Percentiles rank a stretch among this genome's conserved stretches.
Evolutionary conservation across 345 rosid species (phyloP).

Genomic region (Gossypium mustelinum): DNA sequence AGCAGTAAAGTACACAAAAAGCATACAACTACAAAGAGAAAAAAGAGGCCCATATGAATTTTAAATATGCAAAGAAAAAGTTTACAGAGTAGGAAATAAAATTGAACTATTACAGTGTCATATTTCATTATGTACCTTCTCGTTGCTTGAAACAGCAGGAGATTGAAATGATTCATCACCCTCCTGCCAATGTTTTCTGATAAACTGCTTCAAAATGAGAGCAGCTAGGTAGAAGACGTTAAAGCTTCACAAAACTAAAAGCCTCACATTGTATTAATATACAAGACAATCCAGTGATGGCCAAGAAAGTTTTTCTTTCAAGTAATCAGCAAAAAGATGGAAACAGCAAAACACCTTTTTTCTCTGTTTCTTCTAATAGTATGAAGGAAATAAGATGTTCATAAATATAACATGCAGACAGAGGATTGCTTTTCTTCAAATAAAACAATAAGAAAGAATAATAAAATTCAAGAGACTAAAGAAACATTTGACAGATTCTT

Average conservation of each 20-base stretch:
- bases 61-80: neutral
- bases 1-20: neutral
- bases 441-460: neutral
- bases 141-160: constrained; percentile 63
- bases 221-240: constrained; percentile 80
- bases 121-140: constrained; percentile 48
- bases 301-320: neutral
- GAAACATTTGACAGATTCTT: neutral
- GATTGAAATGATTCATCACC: constrained; percentile 73
- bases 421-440: neutral
- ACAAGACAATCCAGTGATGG: neutral
- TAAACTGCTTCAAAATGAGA: constrained; percentile 81
- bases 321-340: neutral
- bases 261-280: neutral
- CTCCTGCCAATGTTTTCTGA: constrained; percentile 89
- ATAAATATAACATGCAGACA: neutral
- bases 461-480: neutral
- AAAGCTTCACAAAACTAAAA: constrained; percentile 37
- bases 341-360: neutral
- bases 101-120: neutral
- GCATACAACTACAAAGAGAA: neutral
- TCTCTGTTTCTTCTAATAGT: neutral
- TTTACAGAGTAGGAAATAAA: neutral
- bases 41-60: neutral
- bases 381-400: neutral